Conservation (phyloP, 805 yeast genomes). For the Candida parachauliodes region DNA sequence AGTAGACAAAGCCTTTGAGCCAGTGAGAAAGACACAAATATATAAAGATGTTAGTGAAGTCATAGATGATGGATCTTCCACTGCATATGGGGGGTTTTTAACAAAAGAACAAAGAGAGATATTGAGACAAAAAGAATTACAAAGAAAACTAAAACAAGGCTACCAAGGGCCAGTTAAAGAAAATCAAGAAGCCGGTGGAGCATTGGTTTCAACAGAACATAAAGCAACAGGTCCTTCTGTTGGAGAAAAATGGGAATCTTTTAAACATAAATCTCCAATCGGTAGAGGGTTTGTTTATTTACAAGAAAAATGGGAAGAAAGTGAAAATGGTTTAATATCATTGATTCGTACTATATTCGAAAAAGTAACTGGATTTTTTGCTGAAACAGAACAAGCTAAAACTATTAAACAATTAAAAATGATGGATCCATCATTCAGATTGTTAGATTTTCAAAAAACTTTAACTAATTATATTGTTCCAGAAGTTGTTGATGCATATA, state of each 20-base stretch:
- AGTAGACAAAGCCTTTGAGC: slow-evolving; percentile 87
- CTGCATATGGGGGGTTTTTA: slow-evolving; percentile 89
- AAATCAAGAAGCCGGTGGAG: slow-evolving; percentile 78
- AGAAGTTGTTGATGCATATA: slow-evolving; percentile 92
- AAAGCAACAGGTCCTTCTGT: slow-evolving; percentile 68
- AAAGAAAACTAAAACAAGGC: slow-evolving; percentile 56
- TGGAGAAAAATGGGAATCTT: slow-evolving; percentile 62
- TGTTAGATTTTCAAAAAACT: slow-evolving; percentile 74
- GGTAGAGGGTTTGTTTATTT: slow-evolving; percentile 63
- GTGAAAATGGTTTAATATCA: slow-evolving; percentile 86
- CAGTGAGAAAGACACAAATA: slow-evolving; percentile 84
- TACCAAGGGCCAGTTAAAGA: slow-evolving; percentile 67
- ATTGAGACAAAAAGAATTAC: slow-evolving; percentile 53
- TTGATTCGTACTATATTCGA: slow-evolving; percentile 74
- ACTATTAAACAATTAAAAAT: slow-evolving; percentile 82
- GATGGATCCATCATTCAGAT: slow-evolving; percentile 85
- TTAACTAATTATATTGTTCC: slow-evolving; percentile 92
- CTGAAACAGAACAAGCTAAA: slow-evolving; percentile 94
- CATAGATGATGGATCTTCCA: slow-evolving; percentile 87
- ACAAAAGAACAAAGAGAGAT: slow-evolving; percentile 73
- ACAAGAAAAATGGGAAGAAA: slow-evolving; percentile 82
- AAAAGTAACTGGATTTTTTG: slow-evolving; percentile 82
- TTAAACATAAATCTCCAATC: slow-evolving; percentile 61
- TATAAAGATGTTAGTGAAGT: slow-evolving; percentile 87
- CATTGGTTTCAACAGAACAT: slow-evolving; percentile 76